Base-by-base conservation (phyloP, 2,329 filamentous ascomycete species). In the Cladobotryum protrusum region DNA sequence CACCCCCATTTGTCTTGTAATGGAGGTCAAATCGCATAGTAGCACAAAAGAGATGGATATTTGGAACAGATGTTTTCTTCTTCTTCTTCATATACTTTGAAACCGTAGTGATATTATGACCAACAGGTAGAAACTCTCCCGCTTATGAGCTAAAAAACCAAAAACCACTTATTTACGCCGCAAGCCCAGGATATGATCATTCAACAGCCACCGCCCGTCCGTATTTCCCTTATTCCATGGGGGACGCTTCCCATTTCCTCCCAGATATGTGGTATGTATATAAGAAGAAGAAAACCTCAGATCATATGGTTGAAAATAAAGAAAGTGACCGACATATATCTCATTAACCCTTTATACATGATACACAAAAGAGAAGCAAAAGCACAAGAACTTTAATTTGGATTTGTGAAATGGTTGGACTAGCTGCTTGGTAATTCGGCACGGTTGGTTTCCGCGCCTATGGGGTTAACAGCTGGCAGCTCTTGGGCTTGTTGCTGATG, bases 381-480 rank as follows among this genome's bases (percentile, higher is more conserved):
- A 29, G 19, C 12, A 35, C 24, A 29, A 8, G 24, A 20, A 42
- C 40, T 20, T 19, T 20, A 9, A n/a, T 32, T 32, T 33, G 14
- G 11, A 17, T 24, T 15, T 14, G 7, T 41, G 4, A 40, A 7
- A 39, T n/a, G n/a, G 7, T 14, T 39, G 4, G 36, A 18, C 36
- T 39, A 39, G 17, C 12, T 39, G 40, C 42, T 39, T 33, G 15
- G 34, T 39, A 68, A 55, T 52, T 68, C 64, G 4, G 65, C 66
- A 15, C 66, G 59, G 54, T 68, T 68, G 20, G 48, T 57, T 52
- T 63, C 61, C 3, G 58, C 60, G 4, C 66, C 66, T 20, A 66
- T 3, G 3, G 63, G 60, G 44, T 60, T 56, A 15, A 59, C 52
- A 35, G 61, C 51, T n/a, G 58, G 56, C 48, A 67, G 44, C 53